phyloP scores from a whole-genome alignment of 257 asterid species.

The Fraxinus pennsylvanica region DNA sequence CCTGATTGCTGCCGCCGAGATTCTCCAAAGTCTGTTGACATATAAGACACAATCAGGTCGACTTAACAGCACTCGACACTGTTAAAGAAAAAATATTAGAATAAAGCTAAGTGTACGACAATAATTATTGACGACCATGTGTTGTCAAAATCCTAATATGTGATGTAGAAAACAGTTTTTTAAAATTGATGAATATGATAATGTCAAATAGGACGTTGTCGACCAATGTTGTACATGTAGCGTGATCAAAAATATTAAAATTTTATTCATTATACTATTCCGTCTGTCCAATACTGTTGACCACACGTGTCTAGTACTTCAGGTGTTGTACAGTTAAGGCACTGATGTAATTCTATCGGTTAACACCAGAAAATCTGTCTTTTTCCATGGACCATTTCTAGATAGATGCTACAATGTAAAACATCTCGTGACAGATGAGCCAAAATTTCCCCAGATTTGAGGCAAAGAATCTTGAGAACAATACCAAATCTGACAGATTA shows the following conservation, averaged over 20 bases:
- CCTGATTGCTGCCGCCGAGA: neutral
- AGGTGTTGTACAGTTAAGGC: conserved; percentile 6
- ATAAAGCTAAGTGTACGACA: neutral
- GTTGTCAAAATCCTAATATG: too few species aligned
- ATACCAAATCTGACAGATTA: conserved; percentile 9
- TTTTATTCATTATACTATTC: neutral
- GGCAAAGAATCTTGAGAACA: conserved; percentile 36
- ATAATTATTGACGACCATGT: too few species aligned
- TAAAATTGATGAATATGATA: too few species aligned
- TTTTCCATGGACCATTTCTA: neutral
- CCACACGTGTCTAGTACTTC: neutral
- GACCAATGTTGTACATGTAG: too few species aligned
- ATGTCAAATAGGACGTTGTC: too few species aligned
- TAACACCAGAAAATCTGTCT: neutral
- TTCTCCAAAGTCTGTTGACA: neutral
- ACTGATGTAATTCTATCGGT: too few species aligned
- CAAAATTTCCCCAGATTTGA: conserved; percentile 43
- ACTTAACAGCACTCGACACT: neutral
- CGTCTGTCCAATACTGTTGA: neutral
- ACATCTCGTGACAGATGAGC: conserved; percentile 53
- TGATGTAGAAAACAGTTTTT: too few species aligned
- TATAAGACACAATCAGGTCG: neutral
- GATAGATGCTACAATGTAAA: neutral
- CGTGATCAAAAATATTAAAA: neutral
- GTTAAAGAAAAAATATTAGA: neutral